Base-by-base conservation (phyloP, 148 eudicot genomes). In the Polygonum aviculare region DNA sequence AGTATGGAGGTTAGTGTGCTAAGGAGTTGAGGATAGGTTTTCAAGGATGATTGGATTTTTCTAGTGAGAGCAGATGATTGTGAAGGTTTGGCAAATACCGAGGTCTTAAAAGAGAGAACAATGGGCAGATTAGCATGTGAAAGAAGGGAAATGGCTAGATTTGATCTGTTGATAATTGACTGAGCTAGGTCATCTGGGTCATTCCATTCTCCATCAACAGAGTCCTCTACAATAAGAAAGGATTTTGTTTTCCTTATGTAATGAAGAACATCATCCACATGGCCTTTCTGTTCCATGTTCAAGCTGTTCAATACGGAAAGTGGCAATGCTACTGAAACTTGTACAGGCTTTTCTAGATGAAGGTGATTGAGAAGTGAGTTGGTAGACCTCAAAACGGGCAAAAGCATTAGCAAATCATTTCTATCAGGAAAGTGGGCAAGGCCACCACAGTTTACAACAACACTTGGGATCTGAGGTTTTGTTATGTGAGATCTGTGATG, bases 161-260 rank as follows among this genome's bases (percentile, higher is more conserved):
- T 19, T 50, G 78, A 78, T 69, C 69, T 81, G n/a, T 31, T 49
- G 22, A 74, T 38, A 45, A 75, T 45, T 2, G 78, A 57, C 18
- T 59, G 59, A 21, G 74, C 55, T 49, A 52, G 19, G 36, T 8
- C 21, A 54, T 81, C 80, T 57, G 40, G 74, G 48, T 21, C 55
- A 16, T 21, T 50, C 74, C 51, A 70, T 48, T 75, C 73, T 57
- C 72, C 84, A 36, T 69, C 76, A 70, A 55, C 49, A 22, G n/a
- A 47, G n/a, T 67, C 80, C 72, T 75, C 78, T 75, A 81, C 52
- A 75, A 75, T 60, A 26, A 81, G 41, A 72, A 72, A 78, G 12
- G 84, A 78, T 39, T 52, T 40, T 38, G 72, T 11, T 75, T 71
- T 60, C 10, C 36, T 69, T 14, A 81, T 38, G 18, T 74, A 78